phyloP scores from a whole-genome alignment of 164 flowering plant species.

The Vitis rotundifolia region DNA sequence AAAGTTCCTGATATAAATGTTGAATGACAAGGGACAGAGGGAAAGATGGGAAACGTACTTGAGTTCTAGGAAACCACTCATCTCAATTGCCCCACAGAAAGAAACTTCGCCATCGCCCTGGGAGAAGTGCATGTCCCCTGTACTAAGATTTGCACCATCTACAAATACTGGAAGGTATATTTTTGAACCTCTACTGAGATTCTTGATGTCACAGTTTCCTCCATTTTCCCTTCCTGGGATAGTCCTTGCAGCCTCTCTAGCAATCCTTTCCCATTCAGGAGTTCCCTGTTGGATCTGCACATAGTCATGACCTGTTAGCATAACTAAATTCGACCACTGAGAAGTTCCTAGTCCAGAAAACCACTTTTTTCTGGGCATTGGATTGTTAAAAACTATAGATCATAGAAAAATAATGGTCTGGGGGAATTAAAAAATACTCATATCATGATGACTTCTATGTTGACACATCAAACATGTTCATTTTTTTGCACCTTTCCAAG shows the following conservation, averaged over 20 bases:
- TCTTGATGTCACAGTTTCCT: slow-evolving; percentile 95
- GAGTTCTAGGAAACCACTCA: slow-evolving; percentile 96
- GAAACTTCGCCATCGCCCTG: slow-evolving; percentile 97
- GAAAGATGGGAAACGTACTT: slow-evolving; percentile 45
- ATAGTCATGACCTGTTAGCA: slow-evolving; percentile 1
- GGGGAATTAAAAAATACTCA: neutral
- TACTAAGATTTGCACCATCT: slow-evolving; percentile 88
- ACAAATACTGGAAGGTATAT: slow-evolving; percentile 91
- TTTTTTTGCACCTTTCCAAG: slow-evolving; percentile 67
- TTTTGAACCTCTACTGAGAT: slow-evolving; percentile 90
- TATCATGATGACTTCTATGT: neutral
- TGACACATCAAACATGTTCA: neutral
- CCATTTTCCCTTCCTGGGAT: slow-evolving; percentile 98
- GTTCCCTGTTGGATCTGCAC: slow-evolving; percentile 62
- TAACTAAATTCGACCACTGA: neutral
- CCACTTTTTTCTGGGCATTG: too few relatives aligned
- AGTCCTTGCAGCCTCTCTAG: slow-evolving; percentile 91
- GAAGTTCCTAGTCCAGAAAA: too few relatives aligned
- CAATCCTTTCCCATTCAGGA: slow-evolving; percentile 82
- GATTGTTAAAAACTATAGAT: too few relatives aligned
- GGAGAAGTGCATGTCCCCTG: slow-evolving; percentile 98
- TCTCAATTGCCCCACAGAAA: slow-evolving; percentile 97
- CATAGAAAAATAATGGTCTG: too few relatives aligned
- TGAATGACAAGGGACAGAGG: neutral
- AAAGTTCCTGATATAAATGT: neutral